A percentile compares a stretch with the other conserved stretches of the same genome.
Evolutionary conservation across 495 filamentous ascomycete genomes (phyloP).

Genomic region (Pseudotulostoma volvatum): DNA sequence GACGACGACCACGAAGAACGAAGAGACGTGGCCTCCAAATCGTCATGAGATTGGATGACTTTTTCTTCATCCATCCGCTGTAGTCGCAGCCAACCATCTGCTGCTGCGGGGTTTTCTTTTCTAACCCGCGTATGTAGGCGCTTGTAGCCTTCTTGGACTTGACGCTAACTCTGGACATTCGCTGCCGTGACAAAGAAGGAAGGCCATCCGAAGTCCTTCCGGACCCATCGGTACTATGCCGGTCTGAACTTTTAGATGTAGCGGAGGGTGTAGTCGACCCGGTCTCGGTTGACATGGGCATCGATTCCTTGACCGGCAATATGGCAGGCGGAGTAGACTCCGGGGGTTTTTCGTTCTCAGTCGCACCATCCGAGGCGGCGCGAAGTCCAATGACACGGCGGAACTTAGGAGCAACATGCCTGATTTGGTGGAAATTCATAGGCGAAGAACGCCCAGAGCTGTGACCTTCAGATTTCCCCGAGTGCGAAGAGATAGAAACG

Average conservation of each 20-base stretch:
- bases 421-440: constrained; percentile 21
- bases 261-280: constrained; percentile 77
- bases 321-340: constrained; percentile 33
- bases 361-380: constrained; percentile 66
- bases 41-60: constrained; percentile 83
- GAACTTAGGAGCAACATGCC: constrained; percentile 31
- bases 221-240: constrained; percentile 46
- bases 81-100: constrained; percentile 82
- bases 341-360: constrained; percentile 41
- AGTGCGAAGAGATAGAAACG: constrained; percentile 24
- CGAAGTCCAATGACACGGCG: constrained; percentile 47
- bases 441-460: constrained; percentile 37
- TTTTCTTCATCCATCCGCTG: constrained; percentile 99
- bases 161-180: constrained; percentile 18
- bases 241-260: constrained; percentile 60
- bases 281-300: constrained; percentile 45
- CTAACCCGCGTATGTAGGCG: constrained; percentile 76
- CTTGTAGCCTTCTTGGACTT: constrained; percentile 90
- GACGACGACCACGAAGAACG: constrained; percentile 72
- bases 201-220: constrained; percentile 45
- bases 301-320: constrained; percentile 47
- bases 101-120: constrained; percentile 66
- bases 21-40: constrained; percentile 96
- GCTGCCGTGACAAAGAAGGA: constrained; percentile 27
- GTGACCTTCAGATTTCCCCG: constrained; percentile 30